Percentiles rank a stretch among this genome's conserved stretches.
phyloP scores from a whole-genome alignment of 441 rosid genomes.

The Pelargonium fulgidum region DNA sequence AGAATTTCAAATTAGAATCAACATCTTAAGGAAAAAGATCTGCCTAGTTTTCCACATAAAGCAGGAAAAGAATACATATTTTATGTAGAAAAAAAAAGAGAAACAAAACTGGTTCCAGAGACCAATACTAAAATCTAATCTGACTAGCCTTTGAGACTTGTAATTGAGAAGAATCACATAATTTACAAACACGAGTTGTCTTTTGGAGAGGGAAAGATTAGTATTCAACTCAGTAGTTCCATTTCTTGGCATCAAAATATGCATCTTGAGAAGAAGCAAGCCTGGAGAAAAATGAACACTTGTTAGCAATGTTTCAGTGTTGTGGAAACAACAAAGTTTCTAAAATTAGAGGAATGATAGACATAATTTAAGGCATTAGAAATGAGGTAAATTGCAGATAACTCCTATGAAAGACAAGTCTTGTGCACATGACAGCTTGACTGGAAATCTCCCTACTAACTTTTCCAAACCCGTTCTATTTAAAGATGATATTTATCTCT shows the following conservation, averaged over 20 bases:
- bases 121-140: not conserved
- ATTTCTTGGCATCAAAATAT: not conserved
- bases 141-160: constrained; percentile 18
- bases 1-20: not conserved
- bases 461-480: no score
- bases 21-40: constrained; percentile 13
- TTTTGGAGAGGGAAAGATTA: not conserved
- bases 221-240: not conserved
- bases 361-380: no score
- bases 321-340: no score
- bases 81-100: not conserved
- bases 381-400: no score
- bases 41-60: constrained; percentile 12
- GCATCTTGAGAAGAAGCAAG: not conserved
- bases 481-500: no score
- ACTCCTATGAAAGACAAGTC: no score
- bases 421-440: no score
- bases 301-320: not conserved
- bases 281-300: not conserved
- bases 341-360: no score
- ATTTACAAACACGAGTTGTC: constrained; percentile 24
- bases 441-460: no score
- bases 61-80: not conserved
- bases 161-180: constrained; percentile 22
- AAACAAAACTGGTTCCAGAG: not conserved